Evolutionary conservation across 805 yeast genomes (phyloP), one percentile per base, ranked within the genome.

Genomic region (Danielozyma ontarioensis): DNA sequence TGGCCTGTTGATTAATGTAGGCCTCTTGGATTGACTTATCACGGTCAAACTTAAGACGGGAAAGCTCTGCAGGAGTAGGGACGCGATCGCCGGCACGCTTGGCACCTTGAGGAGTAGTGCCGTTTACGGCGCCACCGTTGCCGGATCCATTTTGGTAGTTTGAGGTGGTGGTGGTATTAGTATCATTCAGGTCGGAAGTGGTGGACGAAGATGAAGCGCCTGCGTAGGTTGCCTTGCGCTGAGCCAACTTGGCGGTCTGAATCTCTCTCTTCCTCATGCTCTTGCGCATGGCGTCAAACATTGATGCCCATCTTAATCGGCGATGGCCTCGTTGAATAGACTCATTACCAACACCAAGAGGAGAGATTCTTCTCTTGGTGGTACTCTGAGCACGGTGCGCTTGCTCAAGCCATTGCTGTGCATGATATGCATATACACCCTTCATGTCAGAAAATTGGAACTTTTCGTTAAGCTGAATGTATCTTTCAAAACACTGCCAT

Each of bases 401-500:
- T 36, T 86, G 84, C 42, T 89, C 96, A 22, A 90, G 60, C 97
- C 97, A 93, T 40, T 78, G 78, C 53, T 85, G 90, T 0, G 97
- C 96, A 40, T 71, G 76, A 34, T 76, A 76, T 0, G 97, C 86
- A 48, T 84, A 77, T 13, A 82, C 74, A 0, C 97, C 98, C 50
- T 83, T 80, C 78, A 93, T 76, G 50, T 90, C 97, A 27, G 78
- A 67, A 39, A 86, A 76, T 43, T 86, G 94, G 49, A 88, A 90
- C 37, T 81, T 80, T 39, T 90, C 96, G 48, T 85, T 87, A 44
- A 93, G 69, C 61, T 90, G 97, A 40, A 89, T 81, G 67, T 90
- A 93, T 44, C 98, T 68, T 58, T 93, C 98, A 63, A 93, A 93
- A 55, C 97, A 90, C 55, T 90, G 97, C 98, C 98, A 93, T 0